These are phyloP conservation scores for Prunus fruticosa DNA, from an alignment of 306 rosid genomes.

Conservation along the genomic window DNA sequence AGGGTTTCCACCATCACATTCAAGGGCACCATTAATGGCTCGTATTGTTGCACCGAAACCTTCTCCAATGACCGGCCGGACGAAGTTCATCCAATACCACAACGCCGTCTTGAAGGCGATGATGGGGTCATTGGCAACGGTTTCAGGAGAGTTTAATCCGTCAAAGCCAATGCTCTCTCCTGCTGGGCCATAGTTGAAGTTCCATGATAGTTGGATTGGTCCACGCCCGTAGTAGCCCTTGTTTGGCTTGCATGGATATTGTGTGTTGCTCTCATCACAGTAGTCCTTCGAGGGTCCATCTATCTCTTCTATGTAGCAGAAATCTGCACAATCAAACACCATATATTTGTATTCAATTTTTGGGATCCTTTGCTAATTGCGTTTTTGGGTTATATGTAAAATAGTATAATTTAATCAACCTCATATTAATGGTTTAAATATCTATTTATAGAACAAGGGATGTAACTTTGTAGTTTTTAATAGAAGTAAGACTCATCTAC, in stretches of 20 bases:
- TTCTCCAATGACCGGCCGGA: slow-evolving; percentile 4
- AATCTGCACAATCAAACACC: neutral
- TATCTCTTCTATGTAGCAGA: slow-evolving; percentile 18
- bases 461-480: no score
- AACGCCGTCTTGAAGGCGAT: slow-evolving; percentile 19
- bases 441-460: no score
- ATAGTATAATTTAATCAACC: no score
- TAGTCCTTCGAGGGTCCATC: neutral
- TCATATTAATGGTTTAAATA: no score
- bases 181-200: slow-evolving; percentile 29
- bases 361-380: no score
- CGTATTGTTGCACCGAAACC: slow-evolving; percentile 36
- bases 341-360: no score
- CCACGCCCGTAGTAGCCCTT: slow-evolving; percentile 27
- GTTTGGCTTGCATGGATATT: slow-evolving; percentile 26
- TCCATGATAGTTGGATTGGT: slow-evolving; percentile 30
- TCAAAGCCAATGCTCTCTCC: slow-evolving; percentile 15
- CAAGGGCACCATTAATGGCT: slow-evolving; percentile 20
- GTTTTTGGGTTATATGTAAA: no score
- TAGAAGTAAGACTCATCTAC: no score
- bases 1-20: slow-evolving; percentile 12
- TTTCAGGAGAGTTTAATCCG: slow-evolving; percentile 21
- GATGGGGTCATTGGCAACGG: slow-evolving; percentile 6
- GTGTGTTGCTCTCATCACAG: neutral
- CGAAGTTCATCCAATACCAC: slow-evolving; percentile 32